Evolutionary conservation across 129 eudicot species (phyloP), one percentile per base, ranked within the genome.

Genomic region (Artemisia argyi): DNA sequence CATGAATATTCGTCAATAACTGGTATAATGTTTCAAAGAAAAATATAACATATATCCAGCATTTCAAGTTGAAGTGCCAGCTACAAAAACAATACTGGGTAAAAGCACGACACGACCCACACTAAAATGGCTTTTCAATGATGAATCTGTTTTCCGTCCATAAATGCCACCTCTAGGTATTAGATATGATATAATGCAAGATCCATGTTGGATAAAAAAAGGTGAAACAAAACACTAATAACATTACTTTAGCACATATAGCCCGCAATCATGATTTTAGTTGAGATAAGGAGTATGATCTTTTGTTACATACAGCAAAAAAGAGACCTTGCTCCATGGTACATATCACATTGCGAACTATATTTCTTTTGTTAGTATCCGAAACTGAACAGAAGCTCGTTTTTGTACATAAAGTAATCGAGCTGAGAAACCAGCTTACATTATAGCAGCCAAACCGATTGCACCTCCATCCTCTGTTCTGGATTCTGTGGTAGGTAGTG

Each of bases 401-500:
- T 78, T 56, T 70, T 39, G 67, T 78, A 71, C 77, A 71, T 44
- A 26, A 57, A 46, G 9, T 28, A 18, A 55, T 71, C 52, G 48
- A 73, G 61, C 26, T 67, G 18, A 49, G 17, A 77, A 50, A 51
- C 17, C 66, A 70, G 54, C 68, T 70, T 75, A 92, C 83, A 76
- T 59, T 39, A 92, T 84, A 15, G 90, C 90, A 68, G 98, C 98
- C 81, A 92, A 74, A 11, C 98, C 98, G 13, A 89, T 76, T 53
- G 78, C 53, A 53, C 86, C 89, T 26, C 83, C 96, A 69, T 87
- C 91, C 3, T 80, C 88, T 7, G 73, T 73, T 39, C 64, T 83
- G 64, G 92, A 72, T 48, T 87, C 95, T 49, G 82, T 60, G 61
- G 80, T 80, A 74, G 86, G 57, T 54, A 55, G 80, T 49, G 75